Percentiles rank a stretch among this genome's conserved stretches.
These are phyloP conservation scores for Mytilinidion resinicola DNA, from an alignment of 495 filamentous ascomycete genomes.

Conservation along the genomic window DNA sequence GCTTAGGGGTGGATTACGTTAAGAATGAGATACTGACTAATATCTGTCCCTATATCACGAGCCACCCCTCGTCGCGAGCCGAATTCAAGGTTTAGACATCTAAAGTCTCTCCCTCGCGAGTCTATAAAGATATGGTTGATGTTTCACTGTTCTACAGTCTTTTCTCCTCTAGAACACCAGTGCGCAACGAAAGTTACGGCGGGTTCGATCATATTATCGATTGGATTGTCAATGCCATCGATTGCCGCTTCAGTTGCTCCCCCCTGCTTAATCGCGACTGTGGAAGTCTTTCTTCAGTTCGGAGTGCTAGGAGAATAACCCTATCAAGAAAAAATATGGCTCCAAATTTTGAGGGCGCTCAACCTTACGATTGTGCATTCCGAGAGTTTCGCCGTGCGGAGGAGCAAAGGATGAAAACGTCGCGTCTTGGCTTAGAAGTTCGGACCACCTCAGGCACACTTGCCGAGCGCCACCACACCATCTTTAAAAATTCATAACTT, in stretches of 20 bases:
- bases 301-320: slow-evolving; percentile 1
- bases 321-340: slow-evolving; percentile 1
- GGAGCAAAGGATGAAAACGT: no score
- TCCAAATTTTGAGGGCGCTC: not conserved
- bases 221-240: slow-evolving; percentile 6
- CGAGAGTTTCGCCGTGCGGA: not conserved
- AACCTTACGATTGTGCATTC: not conserved
- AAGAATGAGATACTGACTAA: no score
- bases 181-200: slow-evolving; percentile 1
- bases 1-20: no score
- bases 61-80: slow-evolving; percentile 25
- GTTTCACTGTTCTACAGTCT: slow-evolving; percentile 18
- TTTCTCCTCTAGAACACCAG: slow-evolving; percentile 20
- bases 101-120: slow-evolving; percentile 20
- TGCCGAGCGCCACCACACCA: no score
- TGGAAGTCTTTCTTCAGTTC: not conserved
- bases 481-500: no score
- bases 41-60: slow-evolving; percentile 20
- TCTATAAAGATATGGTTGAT: slow-evolving; percentile 24
- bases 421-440: no score
- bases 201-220: slow-evolving; percentile 4
- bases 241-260: not conserved
- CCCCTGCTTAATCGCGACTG: slow-evolving; percentile 9
- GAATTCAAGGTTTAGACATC: slow-evolving; percentile 21
- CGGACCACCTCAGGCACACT: no score